phyloP scores from a whole-genome alignment of 306 rosid species.

The Abrus pulchellus region DNA sequence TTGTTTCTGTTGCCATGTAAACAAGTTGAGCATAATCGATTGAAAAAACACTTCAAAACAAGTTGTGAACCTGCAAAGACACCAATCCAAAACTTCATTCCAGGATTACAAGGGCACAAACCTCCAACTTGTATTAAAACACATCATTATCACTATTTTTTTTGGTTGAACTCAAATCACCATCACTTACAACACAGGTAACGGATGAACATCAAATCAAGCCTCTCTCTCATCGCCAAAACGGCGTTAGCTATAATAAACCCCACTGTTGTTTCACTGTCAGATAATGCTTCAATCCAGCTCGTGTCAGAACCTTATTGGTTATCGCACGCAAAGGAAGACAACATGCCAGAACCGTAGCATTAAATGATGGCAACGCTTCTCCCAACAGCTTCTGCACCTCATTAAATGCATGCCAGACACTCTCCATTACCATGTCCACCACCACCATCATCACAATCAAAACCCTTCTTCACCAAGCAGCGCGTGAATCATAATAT shows the following conservation, averaged over 20 bases:
- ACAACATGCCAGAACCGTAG: slow-evolving; percentile 30
- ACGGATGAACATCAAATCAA: slow-evolving; percentile 23
- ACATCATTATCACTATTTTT: too few relatives aligned
- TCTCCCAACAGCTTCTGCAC: slow-evolving; percentile 66
- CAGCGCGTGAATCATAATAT: background rate
- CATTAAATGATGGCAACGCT: slow-evolving; percentile 67
- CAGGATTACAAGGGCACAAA: background rate
- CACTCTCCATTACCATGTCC: background rate
- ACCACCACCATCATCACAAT: background rate
- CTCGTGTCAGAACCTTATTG: slow-evolving; percentile 49
- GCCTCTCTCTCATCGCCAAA: slow-evolving; percentile 18
- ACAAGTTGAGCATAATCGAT: background rate
- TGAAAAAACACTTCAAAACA: background rate
- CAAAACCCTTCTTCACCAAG: background rate
- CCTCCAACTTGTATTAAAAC: background rate
- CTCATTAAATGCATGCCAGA: slow-evolving; percentile 59
- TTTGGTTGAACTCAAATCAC: background rate
- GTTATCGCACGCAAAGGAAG: slow-evolving; percentile 28
- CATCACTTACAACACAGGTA: background rate
- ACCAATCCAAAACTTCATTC: background rate
- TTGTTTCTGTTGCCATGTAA: background rate
- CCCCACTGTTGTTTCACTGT: slow-evolving; percentile 22
- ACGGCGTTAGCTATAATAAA: slow-evolving; percentile 42
- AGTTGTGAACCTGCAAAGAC: background rate
- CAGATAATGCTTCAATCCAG: slow-evolving; percentile 30